phyloP scores from a whole-genome alignment of 805 yeast genomes.

The Kuraishia capsulata region DNA sequence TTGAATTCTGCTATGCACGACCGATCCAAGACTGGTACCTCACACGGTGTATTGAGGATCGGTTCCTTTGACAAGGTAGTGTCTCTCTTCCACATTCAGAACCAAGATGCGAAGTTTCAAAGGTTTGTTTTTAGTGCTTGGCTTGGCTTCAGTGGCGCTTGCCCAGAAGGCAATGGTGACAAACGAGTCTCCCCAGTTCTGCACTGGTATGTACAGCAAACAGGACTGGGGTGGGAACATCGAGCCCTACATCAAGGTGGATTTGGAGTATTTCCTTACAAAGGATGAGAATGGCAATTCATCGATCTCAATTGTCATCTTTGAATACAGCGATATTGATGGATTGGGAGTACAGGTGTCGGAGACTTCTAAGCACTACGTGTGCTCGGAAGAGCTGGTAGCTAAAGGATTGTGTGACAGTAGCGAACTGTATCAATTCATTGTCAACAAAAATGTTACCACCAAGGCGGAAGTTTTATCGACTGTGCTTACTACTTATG shows the following conservation, averaged over 20 bases:
- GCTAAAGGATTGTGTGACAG: conserved; percentile 42
- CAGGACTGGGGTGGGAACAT: conserved; percentile 79
- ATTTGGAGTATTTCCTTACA: conserved; percentile 23
- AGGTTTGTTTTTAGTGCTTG: too few relatives aligned
- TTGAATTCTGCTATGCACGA: too few relatives aligned
- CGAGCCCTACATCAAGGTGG: conserved; percentile 51
- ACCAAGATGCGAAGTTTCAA: too few relatives aligned
- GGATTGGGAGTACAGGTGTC: conserved; percentile 48
- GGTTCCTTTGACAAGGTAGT: too few relatives aligned
- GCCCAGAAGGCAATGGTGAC: conserved; percentile 44
- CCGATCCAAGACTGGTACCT: too few relatives aligned
- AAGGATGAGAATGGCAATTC: conserved; percentile 27
- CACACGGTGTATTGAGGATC: too few relatives aligned
- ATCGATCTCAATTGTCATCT: conserved; percentile 59
- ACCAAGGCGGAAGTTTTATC: conserved; percentile 45
- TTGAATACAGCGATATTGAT: conserved; percentile 73
- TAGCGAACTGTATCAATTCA: conserved; percentile 50
- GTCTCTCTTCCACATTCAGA: too few relatives aligned
- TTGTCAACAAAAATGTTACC: conserved; percentile 34
- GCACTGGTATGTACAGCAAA: conserved; percentile 86
- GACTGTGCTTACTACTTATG: conserved; percentile 43
- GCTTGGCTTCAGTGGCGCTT: conserved; percentile 18
- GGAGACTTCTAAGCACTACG: conserved; percentile 41
- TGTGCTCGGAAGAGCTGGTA: conserved; percentile 72
- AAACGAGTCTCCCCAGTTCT: conserved; percentile 49